Evolutionary conservation across 2,329 filamentous ascomycete genomes (phyloP), one percentile per base, ranked within the genome.

Genomic region (Calonectria multiphialidica): DNA sequence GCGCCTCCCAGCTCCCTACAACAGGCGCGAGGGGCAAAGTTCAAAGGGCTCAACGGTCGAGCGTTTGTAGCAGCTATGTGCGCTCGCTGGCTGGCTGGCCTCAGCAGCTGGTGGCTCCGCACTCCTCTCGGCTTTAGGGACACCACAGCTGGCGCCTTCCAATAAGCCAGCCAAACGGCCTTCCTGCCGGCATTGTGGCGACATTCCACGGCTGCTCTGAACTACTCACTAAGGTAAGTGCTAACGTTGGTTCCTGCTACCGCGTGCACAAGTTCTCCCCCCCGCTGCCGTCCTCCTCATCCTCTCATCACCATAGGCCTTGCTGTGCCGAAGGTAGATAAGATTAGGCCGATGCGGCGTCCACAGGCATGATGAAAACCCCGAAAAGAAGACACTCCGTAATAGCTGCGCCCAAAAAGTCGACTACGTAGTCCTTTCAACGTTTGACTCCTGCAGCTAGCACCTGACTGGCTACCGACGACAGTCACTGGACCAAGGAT

Each of bases 41-140:
- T 66, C 49, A 65, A 67, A 49, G 64, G 61, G 68, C 71, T 68
- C 73, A 79, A 79, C 77, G 74, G 72, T 74, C 71, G 66, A 77
- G 64, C 68, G 72, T 77, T 68, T 72, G 25, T 53, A 53, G 61
- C 49, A 66, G 35, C 57, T 28, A 57, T 74, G 64, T 74, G 18
- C n/a, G 44, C 37, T 30, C 44, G 33, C 44, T 50, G 33, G 62
- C 28, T 47, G 57, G 45, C 45, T 45, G 35, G 28, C 37, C 53
- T 55, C 42, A 37, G 47, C 25, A 21, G 57, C 13, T 45, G 47
- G 40, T 53, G 70, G 55, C 69, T 75, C 75, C 68, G 68, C 68
- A 65, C 63, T 45, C 45, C 50, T 30, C 50, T 73, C 73, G 61
- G 30, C 44, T 72, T 49, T 66, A 50, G 75, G 73, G 61, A 55